These are phyloP conservation scores for Puccinia triticina DNA, from an alignment of 1,284 basidiomycete species.

Conservation along the genomic window DNA sequence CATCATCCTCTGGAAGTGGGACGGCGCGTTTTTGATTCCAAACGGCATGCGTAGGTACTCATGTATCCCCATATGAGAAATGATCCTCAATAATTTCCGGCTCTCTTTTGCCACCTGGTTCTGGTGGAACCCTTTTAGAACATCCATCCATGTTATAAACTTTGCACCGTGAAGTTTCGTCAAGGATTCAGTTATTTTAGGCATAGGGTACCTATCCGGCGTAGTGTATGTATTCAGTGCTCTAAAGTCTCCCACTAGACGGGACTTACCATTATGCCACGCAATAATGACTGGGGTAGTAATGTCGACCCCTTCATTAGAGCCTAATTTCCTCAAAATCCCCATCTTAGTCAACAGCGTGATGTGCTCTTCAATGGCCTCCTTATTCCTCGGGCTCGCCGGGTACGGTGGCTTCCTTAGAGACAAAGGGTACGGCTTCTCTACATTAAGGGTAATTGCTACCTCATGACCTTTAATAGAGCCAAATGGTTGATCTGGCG, in stretches of 20 bases:
- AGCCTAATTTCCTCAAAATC: neutral
- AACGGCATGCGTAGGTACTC: slow-evolving; percentile 28
- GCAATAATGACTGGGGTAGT: neutral
- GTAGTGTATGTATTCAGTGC: no score
- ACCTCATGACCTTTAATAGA: neutral
- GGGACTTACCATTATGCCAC: slow-evolving; percentile 11
- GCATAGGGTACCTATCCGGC: no score
- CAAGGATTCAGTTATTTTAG: no score
- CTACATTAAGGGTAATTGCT: neutral
- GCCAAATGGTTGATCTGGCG: neutral
- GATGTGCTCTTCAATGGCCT: slow-evolving; percentile 1
- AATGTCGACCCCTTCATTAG: slow-evolving; percentile 21
- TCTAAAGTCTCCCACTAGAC: no score
- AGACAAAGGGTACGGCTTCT: slow-evolving; percentile 12
- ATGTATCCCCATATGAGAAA: neutral
- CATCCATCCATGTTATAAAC: slow-evolving; percentile 24
- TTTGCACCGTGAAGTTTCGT: neutral
- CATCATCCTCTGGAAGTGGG: no score
- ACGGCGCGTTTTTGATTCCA: no score
- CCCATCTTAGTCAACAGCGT: neutral
- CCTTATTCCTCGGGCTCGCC: slow-evolving; percentile 14
- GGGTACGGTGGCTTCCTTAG: slow-evolving; percentile 6
- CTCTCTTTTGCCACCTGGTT: neutral
- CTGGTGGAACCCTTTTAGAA: slow-evolving; percentile 28
- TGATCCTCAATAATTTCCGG: neutral